Conservation (phyloP, 2,329 filamentous ascomycete genomes). For the Pseudogymnoascus sp. region DNA sequence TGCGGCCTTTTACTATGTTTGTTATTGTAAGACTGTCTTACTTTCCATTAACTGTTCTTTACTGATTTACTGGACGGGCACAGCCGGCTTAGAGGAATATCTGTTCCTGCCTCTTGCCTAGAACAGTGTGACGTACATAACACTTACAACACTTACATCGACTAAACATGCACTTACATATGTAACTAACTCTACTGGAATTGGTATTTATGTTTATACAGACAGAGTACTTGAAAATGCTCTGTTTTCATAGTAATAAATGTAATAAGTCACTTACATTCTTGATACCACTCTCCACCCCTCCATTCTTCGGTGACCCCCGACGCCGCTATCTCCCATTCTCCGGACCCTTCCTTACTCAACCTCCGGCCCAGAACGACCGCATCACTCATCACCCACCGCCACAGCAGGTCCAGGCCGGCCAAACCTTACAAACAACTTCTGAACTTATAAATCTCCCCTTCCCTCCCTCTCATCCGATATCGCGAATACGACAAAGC, state of each 20-base stretch:
- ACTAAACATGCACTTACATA: neutral
- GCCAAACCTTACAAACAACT: neutral
- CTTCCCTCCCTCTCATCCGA: neutral
- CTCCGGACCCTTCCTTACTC: neutral
- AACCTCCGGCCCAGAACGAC: neutral
- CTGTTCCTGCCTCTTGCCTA: conserved; percentile 7
- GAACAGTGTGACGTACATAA: neutral
- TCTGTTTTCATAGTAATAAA: neutral
- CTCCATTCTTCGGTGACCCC: neutral
- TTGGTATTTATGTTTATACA: neutral
- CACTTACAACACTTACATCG: no score
- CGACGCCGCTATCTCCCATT: neutral
- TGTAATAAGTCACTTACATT: neutral
- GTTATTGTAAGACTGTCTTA: neutral
- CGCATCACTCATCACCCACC: neutral
- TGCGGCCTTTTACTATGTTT: neutral
- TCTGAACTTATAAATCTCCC: neutral
- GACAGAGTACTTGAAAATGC: neutral
- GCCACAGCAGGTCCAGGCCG: neutral
- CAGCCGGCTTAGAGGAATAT: neutral
- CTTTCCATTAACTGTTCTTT: neutral
- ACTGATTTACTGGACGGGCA: neutral
- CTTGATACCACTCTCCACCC: neutral
- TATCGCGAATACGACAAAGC: neutral
- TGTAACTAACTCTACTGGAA: neutral